These are phyloP conservation scores for Paramecium tetraurelia DNA, from an alignment of 73 alveolate species.

Conservation along the genomic window DNA sequence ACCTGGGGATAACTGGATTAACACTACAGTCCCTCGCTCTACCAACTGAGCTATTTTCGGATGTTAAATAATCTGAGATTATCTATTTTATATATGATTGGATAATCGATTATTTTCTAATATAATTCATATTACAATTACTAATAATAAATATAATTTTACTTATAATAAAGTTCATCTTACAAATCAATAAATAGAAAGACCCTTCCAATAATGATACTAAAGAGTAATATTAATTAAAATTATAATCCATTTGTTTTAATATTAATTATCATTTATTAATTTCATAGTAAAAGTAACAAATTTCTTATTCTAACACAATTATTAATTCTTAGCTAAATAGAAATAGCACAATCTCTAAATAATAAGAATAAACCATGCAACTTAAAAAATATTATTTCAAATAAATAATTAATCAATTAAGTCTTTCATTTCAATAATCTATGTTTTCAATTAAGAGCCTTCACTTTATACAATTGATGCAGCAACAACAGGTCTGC, in stretches of 20 bases:
- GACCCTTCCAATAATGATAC: no score
- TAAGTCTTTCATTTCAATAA: slow-evolving; percentile 59
- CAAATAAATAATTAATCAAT: slow-evolving; percentile 59
- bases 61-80: neutral
- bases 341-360: neutral
- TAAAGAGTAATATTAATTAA: no score
- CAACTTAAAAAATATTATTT: neutral
- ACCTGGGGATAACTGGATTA: slow-evolving; percentile 57
- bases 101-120: neutral
- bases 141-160: no score
- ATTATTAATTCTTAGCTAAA: no score
- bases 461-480: slow-evolving; percentile 55
- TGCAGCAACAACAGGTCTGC: slow-evolving; percentile 92
- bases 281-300: no score
- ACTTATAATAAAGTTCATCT: no score
- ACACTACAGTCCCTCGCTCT: slow-evolving; percentile 63
- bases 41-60: slow-evolving; percentile 59
- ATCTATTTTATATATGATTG: neutral
- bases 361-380: neutral
- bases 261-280: no score
- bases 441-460: slow-evolving; percentile 57
- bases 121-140: no score
- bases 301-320: no score
- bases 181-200: neutral
- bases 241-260: no score